Conservation (phyloP, 2,329 filamentous ascomycete species). For the Grosmannia huntii region DNA sequence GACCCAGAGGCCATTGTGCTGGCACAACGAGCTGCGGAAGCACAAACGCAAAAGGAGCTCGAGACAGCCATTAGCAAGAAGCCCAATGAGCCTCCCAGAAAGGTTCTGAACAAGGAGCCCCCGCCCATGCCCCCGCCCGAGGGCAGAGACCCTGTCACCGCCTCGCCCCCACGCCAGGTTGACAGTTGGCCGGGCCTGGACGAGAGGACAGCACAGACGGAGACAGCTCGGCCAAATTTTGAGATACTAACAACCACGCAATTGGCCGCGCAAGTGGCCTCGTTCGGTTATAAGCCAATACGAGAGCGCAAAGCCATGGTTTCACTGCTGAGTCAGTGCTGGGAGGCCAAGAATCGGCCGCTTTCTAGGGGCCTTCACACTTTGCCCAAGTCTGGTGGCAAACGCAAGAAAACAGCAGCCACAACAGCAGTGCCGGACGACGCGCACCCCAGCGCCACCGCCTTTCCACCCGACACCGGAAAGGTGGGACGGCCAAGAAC, state of each 20-base stretch:
- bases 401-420: background rate
- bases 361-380: slow-evolving; percentile 12
- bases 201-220: background rate
- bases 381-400: slow-evolving; percentile 15
- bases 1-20: slow-evolving; percentile 11
- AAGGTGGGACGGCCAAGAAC: background rate
- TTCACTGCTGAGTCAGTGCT: slow-evolving; percentile 55
- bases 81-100: background rate
- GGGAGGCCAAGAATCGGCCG: slow-evolving; percentile 22
- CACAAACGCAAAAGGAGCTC: background rate
- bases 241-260: slow-evolving; percentile 48
- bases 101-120: background rate
- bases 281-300: slow-evolving; percentile 61
- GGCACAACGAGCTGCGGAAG: background rate
- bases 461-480: no score
- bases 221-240: slow-evolving; percentile 37
- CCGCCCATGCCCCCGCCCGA: background rate
- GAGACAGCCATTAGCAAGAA: background rate
- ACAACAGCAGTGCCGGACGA: background rate
- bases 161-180: background rate
- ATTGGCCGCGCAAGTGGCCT: slow-evolving; percentile 46
- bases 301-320: slow-evolving; percentile 59
- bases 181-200: no score
- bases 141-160: background rate
- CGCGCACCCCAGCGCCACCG: background rate